phyloP scores from a whole-genome alignment of 2,329 filamentous ascomycete species.

The Fusarium oxysporum region DNA sequence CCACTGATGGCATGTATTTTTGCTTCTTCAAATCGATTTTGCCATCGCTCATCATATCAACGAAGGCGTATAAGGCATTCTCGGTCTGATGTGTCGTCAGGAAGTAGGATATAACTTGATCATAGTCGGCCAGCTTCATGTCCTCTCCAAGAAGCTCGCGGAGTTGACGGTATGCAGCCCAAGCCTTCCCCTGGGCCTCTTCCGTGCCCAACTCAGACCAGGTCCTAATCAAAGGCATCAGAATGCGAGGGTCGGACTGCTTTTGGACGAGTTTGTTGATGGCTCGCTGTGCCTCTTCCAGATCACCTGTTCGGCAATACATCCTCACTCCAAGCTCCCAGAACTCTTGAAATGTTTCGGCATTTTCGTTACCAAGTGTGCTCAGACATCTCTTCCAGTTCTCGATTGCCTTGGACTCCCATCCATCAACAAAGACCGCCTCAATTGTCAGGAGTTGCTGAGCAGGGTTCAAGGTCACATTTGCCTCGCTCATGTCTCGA shows the following conservation, averaged over 20 bases:
- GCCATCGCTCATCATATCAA: slow-evolving; percentile 85
- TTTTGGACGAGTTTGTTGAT: slow-evolving; percentile 65
- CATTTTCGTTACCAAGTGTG: slow-evolving; percentile 60
- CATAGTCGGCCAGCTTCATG: slow-evolving; percentile 80
- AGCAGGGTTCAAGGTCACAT: slow-evolving; percentile 63
- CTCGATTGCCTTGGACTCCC: slow-evolving; percentile 68
- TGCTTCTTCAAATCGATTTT: slow-evolving; percentile 60
- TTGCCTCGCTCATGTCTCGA: slow-evolving; percentile 73
- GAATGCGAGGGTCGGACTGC: slow-evolving; percentile 63
- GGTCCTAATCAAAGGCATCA: slow-evolving; percentile 77
- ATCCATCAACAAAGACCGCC: slow-evolving; percentile 72
- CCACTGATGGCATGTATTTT: slow-evolving; percentile 58
- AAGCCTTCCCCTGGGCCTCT: slow-evolving; percentile 67
- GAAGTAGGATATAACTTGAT: slow-evolving; percentile 77
- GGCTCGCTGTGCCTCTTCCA: slow-evolving; percentile 68
- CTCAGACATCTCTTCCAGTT: slow-evolving; percentile 71
- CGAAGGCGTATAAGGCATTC: slow-evolving; percentile 80
- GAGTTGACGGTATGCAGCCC: slow-evolving; percentile 74
- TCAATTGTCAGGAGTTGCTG: slow-evolving; percentile 77
- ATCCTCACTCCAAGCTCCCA: slow-evolving; percentile 76
- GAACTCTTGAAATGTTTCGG: slow-evolving; percentile 63
- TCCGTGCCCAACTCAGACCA: slow-evolving; percentile 65
- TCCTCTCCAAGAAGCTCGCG: slow-evolving; percentile 68
- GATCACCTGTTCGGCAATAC: slow-evolving; percentile 67
- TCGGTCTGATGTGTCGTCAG: slow-evolving; percentile 73